Percentiles rank a stretch among this genome's conserved stretches.
Conservation (phyloP, 2,329 filamentous ascomycete species). For the Botrytis deweyae region DNA sequence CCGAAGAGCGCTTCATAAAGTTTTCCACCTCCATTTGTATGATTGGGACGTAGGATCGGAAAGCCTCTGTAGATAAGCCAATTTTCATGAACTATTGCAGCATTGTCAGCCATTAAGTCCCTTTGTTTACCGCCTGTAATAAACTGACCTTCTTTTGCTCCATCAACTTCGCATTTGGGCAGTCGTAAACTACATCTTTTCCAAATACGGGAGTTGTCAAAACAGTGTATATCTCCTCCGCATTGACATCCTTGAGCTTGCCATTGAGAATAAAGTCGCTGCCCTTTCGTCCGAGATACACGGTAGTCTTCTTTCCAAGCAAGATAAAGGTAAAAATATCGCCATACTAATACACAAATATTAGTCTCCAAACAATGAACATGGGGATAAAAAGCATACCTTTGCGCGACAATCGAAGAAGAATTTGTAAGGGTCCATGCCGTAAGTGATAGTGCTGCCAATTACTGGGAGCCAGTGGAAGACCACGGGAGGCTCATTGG, state of each 20-base stretch:
- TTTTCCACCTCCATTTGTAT: slow-evolving; percentile 72
- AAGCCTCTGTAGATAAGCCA: slow-evolving; percentile 71
- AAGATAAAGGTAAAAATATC: slow-evolving; percentile 88
- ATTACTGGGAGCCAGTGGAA: slow-evolving; percentile 82
- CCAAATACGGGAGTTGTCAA: slow-evolving; percentile 74
- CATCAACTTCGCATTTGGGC: slow-evolving; percentile 89
- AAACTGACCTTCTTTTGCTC: slow-evolving; percentile 83
- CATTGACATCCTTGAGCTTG: slow-evolving; percentile 84
- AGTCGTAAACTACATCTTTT: slow-evolving; percentile 85
- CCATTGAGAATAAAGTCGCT: slow-evolving; percentile 93
- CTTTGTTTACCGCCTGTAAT: background rate
- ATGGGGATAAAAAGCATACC: slow-evolving; percentile 53
- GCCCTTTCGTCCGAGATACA: slow-evolving; percentile 75
- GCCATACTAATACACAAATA: slow-evolving; percentile 60
- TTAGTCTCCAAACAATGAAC: slow-evolving; percentile 22
- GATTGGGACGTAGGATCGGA: slow-evolving; percentile 73
- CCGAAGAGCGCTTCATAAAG: slow-evolving; percentile 67
- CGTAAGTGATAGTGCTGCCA: slow-evolving; percentile 89
- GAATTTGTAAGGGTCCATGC: slow-evolving; percentile 90
- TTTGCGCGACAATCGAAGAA: slow-evolving; percentile 72
- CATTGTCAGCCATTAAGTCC: slow-evolving; percentile 27
- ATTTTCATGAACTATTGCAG: slow-evolving; percentile 70
- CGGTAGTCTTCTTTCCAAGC: slow-evolving; percentile 85
- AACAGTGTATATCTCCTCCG: slow-evolving; percentile 85
- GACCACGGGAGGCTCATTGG: slow-evolving; percentile 76